Base-by-base conservation (phyloP, 805 yeast genomes). In the Starmerella roubikii region DNA sequence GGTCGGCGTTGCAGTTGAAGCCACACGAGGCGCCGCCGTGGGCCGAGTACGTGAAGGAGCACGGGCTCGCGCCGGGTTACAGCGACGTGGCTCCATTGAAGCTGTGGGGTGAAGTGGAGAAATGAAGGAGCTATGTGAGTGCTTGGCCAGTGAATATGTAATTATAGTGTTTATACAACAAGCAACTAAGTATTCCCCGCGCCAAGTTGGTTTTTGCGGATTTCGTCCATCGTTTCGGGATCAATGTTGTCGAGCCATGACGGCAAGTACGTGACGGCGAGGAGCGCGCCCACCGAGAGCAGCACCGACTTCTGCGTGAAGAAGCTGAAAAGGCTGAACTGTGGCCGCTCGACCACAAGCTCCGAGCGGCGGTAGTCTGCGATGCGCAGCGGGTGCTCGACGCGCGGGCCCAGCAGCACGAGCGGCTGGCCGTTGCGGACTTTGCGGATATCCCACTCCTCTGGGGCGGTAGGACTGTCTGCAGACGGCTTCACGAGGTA, bases 51-150 rank as follows among this genome's bases (percentile, higher is more conserved):
- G 77, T 86, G 81, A 68, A 67, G 38, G 65, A 69, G 39, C 51
- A 71, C 12, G 96, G 96, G 0, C 74, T 79, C 21, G 94, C 97
- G 0, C 94, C 94, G 0, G 68, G 84, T 16, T 86, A 83, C 58
- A 17, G 20, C 19, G 13, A 29, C 11, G 18, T 10, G 4, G 11
- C 16, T 2, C 33, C 21, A 4, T 13, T 11, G 9, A 21, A 32
- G 11, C 32, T 19, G 5, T 40, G 48, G 48, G 48, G 45, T 3
- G n/a, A n/a, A n/a, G n/a, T n/a, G n/a, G n/a, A n/a, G n/a, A n/a
- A n/a, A n/a, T n/a, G n/a, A n/a, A n/a, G n/a, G n/a, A n/a, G n/a
- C n/a, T n/a, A n/a, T n/a, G n/a, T n/a, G n/a, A n/a, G n/a, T n/a
- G n/a, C n/a, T n/a, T n/a, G n/a, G n/a, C n/a, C n/a, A n/a, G n/a